These are phyloP conservation scores for Pleurotus eryngii DNA, from an alignment of 768 basidiomycete species.

Conservation along the genomic window DNA sequence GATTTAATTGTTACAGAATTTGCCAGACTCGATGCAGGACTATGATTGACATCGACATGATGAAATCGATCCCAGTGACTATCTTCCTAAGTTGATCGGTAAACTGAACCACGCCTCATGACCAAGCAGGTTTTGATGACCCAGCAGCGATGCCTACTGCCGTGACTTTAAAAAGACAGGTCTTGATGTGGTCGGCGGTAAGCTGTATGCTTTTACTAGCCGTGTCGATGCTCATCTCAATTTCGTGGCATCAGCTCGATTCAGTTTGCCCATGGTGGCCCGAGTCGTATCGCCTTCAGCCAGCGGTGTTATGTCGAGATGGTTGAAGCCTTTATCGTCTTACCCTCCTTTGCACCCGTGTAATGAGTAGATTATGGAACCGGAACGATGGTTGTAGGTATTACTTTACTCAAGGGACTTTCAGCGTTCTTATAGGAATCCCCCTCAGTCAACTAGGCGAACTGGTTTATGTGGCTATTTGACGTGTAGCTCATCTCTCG, in stretches of 20 bases:
- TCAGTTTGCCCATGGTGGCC: not conserved
- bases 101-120: not conserved
- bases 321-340: not conserved
- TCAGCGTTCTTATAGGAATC: no score
- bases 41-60: not conserved
- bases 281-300: not conserved
- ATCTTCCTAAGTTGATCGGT: not conserved
- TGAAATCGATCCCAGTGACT: not conserved
- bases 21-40: not conserved
- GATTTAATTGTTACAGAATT: not conserved
- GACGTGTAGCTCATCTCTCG: not conserved
- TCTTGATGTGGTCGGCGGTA: slow-evolving; percentile 1
- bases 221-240: not conserved
- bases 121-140: not conserved
- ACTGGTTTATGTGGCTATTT: slow-evolving; percentile 3
- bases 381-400: no score
- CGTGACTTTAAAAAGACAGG: not conserved
- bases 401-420: no score
- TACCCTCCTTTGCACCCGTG: not conserved
- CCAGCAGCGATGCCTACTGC: not conserved
- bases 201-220: no score
- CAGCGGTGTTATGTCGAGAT: no score
- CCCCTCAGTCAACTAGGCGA: not conserved
- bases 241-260: not conserved
- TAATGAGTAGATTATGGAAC: not conserved